These are phyloP conservation scores for Rosa chinensis DNA, from an alignment of 306 rosid species.

Conservation along the genomic window DNA sequence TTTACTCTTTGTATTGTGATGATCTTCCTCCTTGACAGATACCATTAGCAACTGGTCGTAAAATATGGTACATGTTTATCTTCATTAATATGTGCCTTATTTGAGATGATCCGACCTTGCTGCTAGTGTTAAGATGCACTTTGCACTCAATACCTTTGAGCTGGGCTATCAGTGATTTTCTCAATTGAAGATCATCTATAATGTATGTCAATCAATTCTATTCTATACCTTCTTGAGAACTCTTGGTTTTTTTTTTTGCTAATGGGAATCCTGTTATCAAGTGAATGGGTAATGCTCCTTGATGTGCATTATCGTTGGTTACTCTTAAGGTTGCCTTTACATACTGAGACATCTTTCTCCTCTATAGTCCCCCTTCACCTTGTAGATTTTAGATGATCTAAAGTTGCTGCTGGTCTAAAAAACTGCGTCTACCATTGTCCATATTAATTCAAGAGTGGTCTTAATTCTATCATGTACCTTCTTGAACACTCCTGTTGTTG, in stretches of 20 bases:
- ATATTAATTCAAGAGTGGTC: background rate
- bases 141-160: slow-evolving; percentile 8
- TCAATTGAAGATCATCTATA: slow-evolving; percentile 14
- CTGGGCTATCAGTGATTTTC: slow-evolving; percentile 17
- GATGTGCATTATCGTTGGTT: background rate
- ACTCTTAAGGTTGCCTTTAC: slow-evolving; percentile 2
- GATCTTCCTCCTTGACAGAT: slow-evolving; percentile 14
- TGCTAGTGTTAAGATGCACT: slow-evolving; percentile 9
- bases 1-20: background rate
- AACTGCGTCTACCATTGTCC: background rate
- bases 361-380: slow-evolving; percentile 4
- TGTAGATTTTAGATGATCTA: background rate
- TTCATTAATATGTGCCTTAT: slow-evolving; percentile 13
- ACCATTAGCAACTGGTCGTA: slow-evolving; percentile 20
- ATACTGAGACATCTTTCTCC: background rate
- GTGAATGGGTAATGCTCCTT: background rate
- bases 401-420: background rate
- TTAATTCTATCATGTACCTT: background rate
- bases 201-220: slow-evolving; percentile 12
- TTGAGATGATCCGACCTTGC: slow-evolving; percentile 14
- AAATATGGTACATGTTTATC: slow-evolving; percentile 4
- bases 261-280: slow-evolving; percentile 8
- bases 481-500: slow-evolving; percentile 18
- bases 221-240: slow-evolving; percentile 6
- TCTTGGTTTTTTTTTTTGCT: background rate